Conservation (phyloP, 106 monocot species). For the Allium sativum region DNA sequence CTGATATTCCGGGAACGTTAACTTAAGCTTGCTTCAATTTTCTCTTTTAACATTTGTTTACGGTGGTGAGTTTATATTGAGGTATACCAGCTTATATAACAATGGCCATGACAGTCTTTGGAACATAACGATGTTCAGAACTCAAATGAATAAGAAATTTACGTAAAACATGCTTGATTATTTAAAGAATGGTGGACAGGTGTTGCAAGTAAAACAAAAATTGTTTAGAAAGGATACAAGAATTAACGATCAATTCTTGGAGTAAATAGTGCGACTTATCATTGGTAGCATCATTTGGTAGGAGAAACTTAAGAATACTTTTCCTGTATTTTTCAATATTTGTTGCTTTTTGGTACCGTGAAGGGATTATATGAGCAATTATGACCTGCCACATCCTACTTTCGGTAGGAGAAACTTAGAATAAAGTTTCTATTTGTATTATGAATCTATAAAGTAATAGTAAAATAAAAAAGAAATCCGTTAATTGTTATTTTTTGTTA, state of each 20-base stretch:
- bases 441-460: too few relatives aligned
- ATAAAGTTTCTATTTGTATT: too few relatives aligned
- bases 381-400: too few relatives aligned
- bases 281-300: not conserved
- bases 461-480: too few relatives aligned
- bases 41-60: not conserved
- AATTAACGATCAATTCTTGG: not conserved
- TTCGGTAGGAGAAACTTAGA: too few relatives aligned
- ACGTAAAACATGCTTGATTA: not conserved
- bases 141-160: not conserved
- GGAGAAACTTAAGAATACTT: not conserved
- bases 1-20: not conserved
- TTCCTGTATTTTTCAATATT: too few relatives aligned
- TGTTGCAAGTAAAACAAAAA: not conserved
- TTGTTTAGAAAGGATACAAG: not conserved
- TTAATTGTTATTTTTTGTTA: too few relatives aligned
- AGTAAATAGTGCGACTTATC: not conserved
- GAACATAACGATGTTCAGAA: not conserved
- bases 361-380: too few relatives aligned
- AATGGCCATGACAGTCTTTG: not conserved
- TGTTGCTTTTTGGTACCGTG: too few relatives aligned
- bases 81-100: not conserved
- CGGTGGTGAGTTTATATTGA: not conserved
- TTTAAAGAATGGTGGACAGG: not conserved
- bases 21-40: not conserved